Base-by-base conservation (phyloP, 805 yeast species). In the Pichia cephalocereana region DNA sequence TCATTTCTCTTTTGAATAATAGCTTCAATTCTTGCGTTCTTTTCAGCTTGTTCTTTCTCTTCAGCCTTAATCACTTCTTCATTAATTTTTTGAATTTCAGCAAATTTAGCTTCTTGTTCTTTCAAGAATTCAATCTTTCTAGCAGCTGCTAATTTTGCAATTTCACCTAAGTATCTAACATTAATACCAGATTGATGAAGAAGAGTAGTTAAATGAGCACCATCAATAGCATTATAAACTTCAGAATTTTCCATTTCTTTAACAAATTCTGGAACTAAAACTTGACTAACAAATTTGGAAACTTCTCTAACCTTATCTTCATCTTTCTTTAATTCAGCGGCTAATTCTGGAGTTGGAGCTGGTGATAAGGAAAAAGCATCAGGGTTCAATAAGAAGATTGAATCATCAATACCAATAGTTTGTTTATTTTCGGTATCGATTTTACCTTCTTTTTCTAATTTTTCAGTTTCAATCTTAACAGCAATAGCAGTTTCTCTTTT, bases 161-260 rank as follows among this genome's bases (percentile, higher is more conserved):
- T 61, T 17, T 59, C 64, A 51, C 96, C 96, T 58, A 91, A 72
- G 61, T 91, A 91, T 70, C 98, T 83, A 67, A 90, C 62, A 64
- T 88, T 90, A 63, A 91, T 81, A 72, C 99, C 99, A 47, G 72
- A 70, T 53, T 76, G 77, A 65, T 93, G 99, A 66, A 91, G 66
- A 46, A 74, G 62, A 40, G 72, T 69, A 18, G 86, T 69, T 57
- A 93, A 75, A 58, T 89, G 93, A 4, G 67, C 61, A 54, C 98
- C 96, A 61, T 89, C 96, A 48, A 85, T 70, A 41, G 98, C 96
- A 38, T 82, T 76, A 44, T 74, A 68, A 10, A 65, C 53, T 19
- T 70, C 65, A 39, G 78, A 77, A 9, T 70, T 68, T 17, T 74
- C 69, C 28, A 86, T 64, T 26, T 79, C 85, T 14, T 64, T 63